phyloP scores from a whole-genome alignment of 345 rosid species.

The Citrus sp. region DNA sequence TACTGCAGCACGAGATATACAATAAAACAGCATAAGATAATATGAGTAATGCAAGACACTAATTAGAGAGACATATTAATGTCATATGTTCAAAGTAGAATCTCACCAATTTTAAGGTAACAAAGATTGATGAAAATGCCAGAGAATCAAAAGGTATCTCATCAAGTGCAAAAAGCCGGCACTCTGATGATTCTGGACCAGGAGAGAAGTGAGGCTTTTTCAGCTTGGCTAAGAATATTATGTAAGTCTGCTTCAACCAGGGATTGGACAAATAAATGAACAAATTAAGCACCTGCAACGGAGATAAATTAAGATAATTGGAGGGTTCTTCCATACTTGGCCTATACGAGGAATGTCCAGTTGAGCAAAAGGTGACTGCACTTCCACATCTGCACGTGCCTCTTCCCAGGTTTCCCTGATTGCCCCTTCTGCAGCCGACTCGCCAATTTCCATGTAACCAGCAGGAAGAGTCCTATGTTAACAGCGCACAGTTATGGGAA shows the following conservation, averaged over 20 bases:
- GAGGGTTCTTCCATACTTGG: slow-evolving; percentile 48
- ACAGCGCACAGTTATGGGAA: slow-evolving; percentile 14
- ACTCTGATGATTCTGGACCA: slow-evolving; percentile 92
- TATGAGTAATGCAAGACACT: background rate
- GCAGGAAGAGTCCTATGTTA: slow-evolving; percentile 93
- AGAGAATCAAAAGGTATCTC: slow-evolving; percentile 87
- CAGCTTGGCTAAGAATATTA: slow-evolving; percentile 89
- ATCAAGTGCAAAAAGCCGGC: slow-evolving; percentile 70
- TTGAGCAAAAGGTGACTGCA: slow-evolving; percentile 84
- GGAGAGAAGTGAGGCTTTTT: slow-evolving; percentile 77
- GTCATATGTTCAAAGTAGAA: background rate
- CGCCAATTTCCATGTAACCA: slow-evolving; percentile 97
- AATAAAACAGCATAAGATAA: slow-evolving; percentile 3
- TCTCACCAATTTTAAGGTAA: slow-evolving; percentile 77
- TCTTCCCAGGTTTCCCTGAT: slow-evolving; percentile 96
- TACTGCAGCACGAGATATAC: slow-evolving; percentile 47
- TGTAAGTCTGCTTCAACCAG: slow-evolving; percentile 67
- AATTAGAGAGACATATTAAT: background rate
- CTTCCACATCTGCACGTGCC: slow-evolving; percentile 90
- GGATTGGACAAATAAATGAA: slow-evolving; percentile 5
- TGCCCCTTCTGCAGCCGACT: slow-evolving; percentile 95
- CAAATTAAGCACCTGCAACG: slow-evolving; percentile 7
- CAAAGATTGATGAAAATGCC: slow-evolving; percentile 91
- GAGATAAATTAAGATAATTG: slow-evolving; percentile 8
- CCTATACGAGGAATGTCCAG: slow-evolving; percentile 93